Base-by-base conservation (phyloP, 2,329 filamentous ascomycete species). In the Kalmusia sp. region DNA sequence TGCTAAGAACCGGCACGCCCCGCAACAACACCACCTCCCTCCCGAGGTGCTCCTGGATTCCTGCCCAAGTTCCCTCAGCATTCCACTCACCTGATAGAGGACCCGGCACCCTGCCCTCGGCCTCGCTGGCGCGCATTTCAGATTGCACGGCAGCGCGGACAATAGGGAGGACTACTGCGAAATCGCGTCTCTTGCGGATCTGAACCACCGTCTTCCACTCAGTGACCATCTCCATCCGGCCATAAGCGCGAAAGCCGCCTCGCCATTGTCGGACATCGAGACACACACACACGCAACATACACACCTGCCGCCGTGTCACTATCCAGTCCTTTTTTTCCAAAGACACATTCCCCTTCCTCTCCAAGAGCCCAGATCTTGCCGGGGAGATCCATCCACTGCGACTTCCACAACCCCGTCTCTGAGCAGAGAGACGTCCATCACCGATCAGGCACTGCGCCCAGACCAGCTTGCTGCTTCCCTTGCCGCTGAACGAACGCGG, bases 191-290 rank as follows among this genome's bases (percentile, higher is more conserved):
- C n/a, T 37, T 7, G 7, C 15, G 33, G 6, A 19, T n/a, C 15
- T n/a, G 17, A n/a, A 46, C 19, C 31, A 17, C 46, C 44, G 19
- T 45, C 40, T 34, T 30, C 9, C 17, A 31, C 37, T 44, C 53
- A 49, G 11, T 35, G 22, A 17, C 30, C 43, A 30, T 31, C 55
- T 22, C 51, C 14, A 33, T 54, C 39, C 31, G 31, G 21, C 45
- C 41, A 11, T 55, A 63, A 61, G 57, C 61, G 59, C 59, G 54
- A 63, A 61, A 59, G 49, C 57, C 57, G 57, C 58, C 61, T 49
- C 54, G 52, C 53, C 54, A 52, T 55, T 51, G 58, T 64, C 52
- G 45, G 55, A 62, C 57, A 46, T 37, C 38, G 50, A 40, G 34
- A 50, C 46, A 52, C 47, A n/a, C n/a, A n/a, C n/a, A n/a, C n/a